Conservation (phyloP, 768 basidiomycete species). For the Suillus hirtellus region DNA sequence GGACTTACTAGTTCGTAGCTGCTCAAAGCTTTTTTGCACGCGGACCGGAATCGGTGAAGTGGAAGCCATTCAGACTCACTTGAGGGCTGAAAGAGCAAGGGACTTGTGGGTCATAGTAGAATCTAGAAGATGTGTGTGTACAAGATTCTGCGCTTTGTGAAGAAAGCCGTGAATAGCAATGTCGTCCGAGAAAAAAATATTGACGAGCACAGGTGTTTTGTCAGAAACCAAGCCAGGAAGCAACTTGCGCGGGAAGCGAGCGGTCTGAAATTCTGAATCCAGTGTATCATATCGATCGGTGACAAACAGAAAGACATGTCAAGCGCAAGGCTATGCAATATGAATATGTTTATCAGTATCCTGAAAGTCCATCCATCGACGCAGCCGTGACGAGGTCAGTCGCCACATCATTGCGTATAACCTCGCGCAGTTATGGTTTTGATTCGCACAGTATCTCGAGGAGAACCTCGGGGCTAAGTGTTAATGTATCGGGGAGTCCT, state of each 20-base stretch:
- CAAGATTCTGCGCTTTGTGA: slow-evolving; percentile 17
- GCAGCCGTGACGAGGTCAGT: too few species aligned
- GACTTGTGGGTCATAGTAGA: slow-evolving; percentile 29
- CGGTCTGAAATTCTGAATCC: too few species aligned
- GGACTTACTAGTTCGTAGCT: slow-evolving; percentile 47
- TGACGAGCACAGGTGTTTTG: too few species aligned
- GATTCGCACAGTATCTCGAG: slow-evolving; percentile 36
- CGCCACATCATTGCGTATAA: neutral
- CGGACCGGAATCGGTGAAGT: slow-evolving; percentile 65
- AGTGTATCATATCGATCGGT: too few species aligned
- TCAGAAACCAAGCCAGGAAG: too few species aligned
- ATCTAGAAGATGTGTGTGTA: slow-evolving; percentile 55
- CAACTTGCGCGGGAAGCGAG: too few species aligned
- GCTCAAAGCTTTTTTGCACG: slow-evolving; percentile 76
- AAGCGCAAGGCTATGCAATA: too few species aligned
- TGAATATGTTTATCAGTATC: too few species aligned
- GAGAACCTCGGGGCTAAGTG: slow-evolving; percentile 43
- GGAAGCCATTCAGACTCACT: slow-evolving; percentile 40
- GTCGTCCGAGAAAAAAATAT: too few species aligned
- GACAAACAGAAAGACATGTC: too few species aligned
- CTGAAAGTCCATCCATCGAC: too few species aligned
- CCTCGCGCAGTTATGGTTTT: slow-evolving; percentile 4
- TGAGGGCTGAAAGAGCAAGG: slow-evolving; percentile 20
- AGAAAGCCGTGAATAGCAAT: too few species aligned
- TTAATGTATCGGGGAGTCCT: slow-evolving; percentile 31